Base-by-base conservation (phyloP, 352 stramenopile genomes). In the Phytophthora macrochlamydospora region DNA sequence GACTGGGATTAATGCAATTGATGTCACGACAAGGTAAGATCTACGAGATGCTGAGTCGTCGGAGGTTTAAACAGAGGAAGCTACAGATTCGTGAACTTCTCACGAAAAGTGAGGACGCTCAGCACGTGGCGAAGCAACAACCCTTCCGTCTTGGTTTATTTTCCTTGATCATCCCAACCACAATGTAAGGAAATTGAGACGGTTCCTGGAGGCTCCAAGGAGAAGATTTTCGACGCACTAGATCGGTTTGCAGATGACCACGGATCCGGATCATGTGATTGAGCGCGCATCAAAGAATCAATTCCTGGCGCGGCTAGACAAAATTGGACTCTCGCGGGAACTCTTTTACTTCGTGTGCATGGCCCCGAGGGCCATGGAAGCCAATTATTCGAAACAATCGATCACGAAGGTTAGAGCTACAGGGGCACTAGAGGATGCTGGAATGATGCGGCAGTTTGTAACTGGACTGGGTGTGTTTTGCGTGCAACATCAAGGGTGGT, bases 331-430 rank as follows among this genome's bases (percentile, higher is more conserved):
- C n/a, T 54, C 11, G 48, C 46, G 14, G 28, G 4, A 33, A n/a
- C 48, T 53, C 52, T 51, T 68, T 35, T 66, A 62, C 29, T 51
- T 62, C 42, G 52, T 7, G 4, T 68, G 63, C 33, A 35, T 62
- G 4, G 61, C 58, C 54, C 61, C 45, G 40, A 68, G 52, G 0
- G 18, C 42, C 40, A 31, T 54, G 13, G 38, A 30, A 38, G 5
- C 13, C 55, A 9, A 37, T 24, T 50, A 32, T 59, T 14, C 7
- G 28, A 12, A 35, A 29, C 52, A 59, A 59, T 44, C n/a, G 4
- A 54, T 62, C 28, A 62, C 40, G 9, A 62, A 43, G 7, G 18
- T 24, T 24, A 24, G 18, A 24, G 18, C 18, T 24, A 24, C 18
- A 24, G 18, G 18, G 18, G 18, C 18, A 24, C 18, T 24, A 24